Base-by-base conservation (phyloP, 179 eudicot species). In the Beta corolliflora region DNA sequence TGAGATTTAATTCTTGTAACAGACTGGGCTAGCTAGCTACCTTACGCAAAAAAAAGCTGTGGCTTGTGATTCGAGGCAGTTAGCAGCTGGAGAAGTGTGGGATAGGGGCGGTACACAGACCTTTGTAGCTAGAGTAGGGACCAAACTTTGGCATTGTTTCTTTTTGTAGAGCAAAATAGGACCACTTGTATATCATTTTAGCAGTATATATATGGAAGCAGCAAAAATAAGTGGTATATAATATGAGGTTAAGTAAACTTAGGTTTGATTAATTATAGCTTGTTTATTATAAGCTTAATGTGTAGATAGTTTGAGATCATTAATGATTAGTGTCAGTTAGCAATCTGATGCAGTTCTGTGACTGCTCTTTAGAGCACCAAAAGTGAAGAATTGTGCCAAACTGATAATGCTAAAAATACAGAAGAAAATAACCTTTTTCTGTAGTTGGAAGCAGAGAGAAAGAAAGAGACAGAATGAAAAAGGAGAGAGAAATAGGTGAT, bases 161-260 rank as follows among this genome's bases (percentile, higher is more conserved):
- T 63, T 80, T 75, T 64, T n/a, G 48, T 55, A 75, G 79, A 45
- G 75, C 36, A 73, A 58, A 55, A 73, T 1, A 50, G 87, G 87
- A 84, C 87, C 87, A 84, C 83, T 73, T 53, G 14, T 77, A 67
- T 84, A 14, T 63, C 63, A 71, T 77, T 75, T 68, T 45, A 80
- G 61, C 72, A 63, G 74, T 23, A 59, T 77, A 7, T 66, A 44
- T 46, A 60, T 64, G n/a, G 54, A 14, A 73, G 23, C 77, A 54
- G 53, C 19, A 60, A 60, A 36, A 63, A 53, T 54, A 53, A 61
- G 78, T 31, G 59, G 59, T 68, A 80, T 54, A 48, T 65, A 63
- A 59, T 23, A 63, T 31, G 23, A 54, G 41, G 13, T 52, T 52
- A 72, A 36, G 41, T 36, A 36, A 36, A 36, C 41, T 36, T 1